Base-by-base conservation (phyloP, 345 rosid genomes). In the Eucalyptus albens region DNA sequence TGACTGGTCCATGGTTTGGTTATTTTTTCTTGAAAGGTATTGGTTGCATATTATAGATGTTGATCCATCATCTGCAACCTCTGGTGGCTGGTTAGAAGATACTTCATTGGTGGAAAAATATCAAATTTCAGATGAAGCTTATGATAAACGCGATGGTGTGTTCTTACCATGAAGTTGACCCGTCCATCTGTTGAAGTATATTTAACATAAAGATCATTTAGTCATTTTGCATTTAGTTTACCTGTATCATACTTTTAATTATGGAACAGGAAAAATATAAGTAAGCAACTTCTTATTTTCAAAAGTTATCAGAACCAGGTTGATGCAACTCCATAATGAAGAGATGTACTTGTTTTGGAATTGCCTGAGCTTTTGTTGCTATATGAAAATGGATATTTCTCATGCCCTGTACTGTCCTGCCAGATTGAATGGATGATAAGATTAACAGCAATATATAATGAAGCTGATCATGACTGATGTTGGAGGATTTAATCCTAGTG, bases 51-150 rank as follows among this genome's bases (percentile, higher is more conserved):
- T 97, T 87, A 91, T 94, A 33, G 99, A 97, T 92, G 93, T 94
- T 45, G 99, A 97, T n/a, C 98, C 99, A 15, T 94, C 98, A 26
- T 97, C 99, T 7, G 96, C 95, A 31, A 97, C 98, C 44, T 94
- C 97, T 45, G 98, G 98, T 81, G 98, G 99, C 15, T 97, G 98
- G 98, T 95, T 96, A 44, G 99, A 97, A 90, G 99, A 97, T 90
- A 97, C 98, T 37, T 97, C 99, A 62, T 81, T 94, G 77, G 98
- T 97, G 88, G 96, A 97, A 92, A 97, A 95, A 93, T 97, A 95
- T 92, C 89, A 88, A 1, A 97, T 97, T 51, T 97, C 99, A 55
- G 99, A 97, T 87, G 98, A 96, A 86, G 96, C 94, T 37, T 97
- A 96, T 89, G 92, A 91, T n/a, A 97, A 97, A 89, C 94, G 92